phyloP scores from a whole-genome alignment of 2,329 filamentous ascomycete genomes.

The Ophiostoma triangulosporum region DNA sequence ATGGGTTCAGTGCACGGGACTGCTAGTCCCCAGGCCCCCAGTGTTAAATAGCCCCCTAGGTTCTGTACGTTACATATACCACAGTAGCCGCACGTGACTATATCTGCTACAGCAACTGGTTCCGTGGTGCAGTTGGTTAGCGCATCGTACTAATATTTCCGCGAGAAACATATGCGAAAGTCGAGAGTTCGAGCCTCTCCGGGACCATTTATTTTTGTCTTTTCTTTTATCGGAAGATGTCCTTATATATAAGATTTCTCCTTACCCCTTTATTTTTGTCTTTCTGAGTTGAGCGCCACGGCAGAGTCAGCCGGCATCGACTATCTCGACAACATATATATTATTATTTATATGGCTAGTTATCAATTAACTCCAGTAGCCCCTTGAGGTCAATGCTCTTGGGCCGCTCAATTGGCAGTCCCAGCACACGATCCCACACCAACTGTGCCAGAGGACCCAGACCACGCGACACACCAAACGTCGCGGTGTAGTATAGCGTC shows the following conservation, averaged over 20 bases:
- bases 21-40: no score
- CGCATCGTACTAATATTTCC: slow-evolving; percentile 3
- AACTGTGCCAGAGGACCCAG: slow-evolving; percentile 86
- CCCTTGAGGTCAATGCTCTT: slow-evolving; percentile 95
- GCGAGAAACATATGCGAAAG: background rate
- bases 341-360: background rate
- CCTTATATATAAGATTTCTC: no score
- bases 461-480: slow-evolving; percentile 54
- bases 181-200: slow-evolving; percentile 4
- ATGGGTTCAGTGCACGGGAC: no score
- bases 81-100: background rate
- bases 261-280: background rate
- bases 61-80: background rate
- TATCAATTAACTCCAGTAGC: slow-evolving; percentile 54
- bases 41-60: no score
- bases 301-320: no score
- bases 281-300: no score
- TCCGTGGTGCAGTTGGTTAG: slow-evolving; percentile 4
- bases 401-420: slow-evolving; percentile 88
- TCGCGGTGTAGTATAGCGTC: slow-evolving; percentile 82
- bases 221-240: background rate
- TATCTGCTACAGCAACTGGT: background rate
- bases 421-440: slow-evolving; percentile 89
- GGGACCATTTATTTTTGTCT: slow-evolving; percentile 1
- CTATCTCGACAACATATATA: no score